Percentiles rank a stretch among this genome's conserved stretches.
Conservation (phyloP, 345 rosid genomes). For the Hypericum androsaemum region DNA sequence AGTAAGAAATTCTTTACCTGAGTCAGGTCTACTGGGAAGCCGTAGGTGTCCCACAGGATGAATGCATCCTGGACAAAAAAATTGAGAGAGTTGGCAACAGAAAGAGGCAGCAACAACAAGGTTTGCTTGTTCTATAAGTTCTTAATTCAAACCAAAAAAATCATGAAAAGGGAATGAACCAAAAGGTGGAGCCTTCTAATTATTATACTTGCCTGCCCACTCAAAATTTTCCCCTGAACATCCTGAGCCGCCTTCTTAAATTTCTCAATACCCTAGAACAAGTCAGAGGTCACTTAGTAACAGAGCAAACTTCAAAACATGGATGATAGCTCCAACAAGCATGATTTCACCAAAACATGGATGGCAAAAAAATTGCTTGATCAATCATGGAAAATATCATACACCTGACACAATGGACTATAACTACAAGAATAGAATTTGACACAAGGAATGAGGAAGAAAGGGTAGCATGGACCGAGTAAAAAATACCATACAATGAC, state of each 20-base stretch:
- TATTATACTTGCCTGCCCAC: constrained; percentile 55
- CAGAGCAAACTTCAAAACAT: too few relatives aligned
- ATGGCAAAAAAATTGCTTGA: constrained; percentile 10
- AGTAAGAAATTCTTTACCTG: constrained; percentile 39
- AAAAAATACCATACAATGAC: too few relatives aligned
- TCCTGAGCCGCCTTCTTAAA: constrained; percentile 85
- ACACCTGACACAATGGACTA: too few relatives aligned
- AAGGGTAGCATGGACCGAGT: too few relatives aligned
- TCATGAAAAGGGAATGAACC: neutral
- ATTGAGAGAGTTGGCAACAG: neutral
- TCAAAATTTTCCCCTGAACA: constrained; percentile 57
- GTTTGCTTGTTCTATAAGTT: neutral
- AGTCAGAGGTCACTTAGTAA: too few relatives aligned
- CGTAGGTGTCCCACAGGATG: constrained; percentile 92
- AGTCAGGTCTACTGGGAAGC: constrained; percentile 92
- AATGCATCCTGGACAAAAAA: constrained; percentile 70
- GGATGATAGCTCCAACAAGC: too few relatives aligned
- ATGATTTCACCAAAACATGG: too few relatives aligned
- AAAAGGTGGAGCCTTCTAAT: neutral
- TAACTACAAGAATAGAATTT: too few relatives aligned
- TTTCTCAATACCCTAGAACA: constrained; percentile 73
- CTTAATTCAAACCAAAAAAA: neutral
- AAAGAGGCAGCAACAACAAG: neutral
- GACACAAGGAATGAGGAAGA: too few relatives aligned
- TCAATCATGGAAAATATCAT: constrained; percentile 1